Percentiles rank a stretch among this genome's conserved stretches.
These are phyloP conservation scores for Dioscorea cayenensis DNA, from an alignment of 116 monocot species.

Conservation along the genomic window DNA sequence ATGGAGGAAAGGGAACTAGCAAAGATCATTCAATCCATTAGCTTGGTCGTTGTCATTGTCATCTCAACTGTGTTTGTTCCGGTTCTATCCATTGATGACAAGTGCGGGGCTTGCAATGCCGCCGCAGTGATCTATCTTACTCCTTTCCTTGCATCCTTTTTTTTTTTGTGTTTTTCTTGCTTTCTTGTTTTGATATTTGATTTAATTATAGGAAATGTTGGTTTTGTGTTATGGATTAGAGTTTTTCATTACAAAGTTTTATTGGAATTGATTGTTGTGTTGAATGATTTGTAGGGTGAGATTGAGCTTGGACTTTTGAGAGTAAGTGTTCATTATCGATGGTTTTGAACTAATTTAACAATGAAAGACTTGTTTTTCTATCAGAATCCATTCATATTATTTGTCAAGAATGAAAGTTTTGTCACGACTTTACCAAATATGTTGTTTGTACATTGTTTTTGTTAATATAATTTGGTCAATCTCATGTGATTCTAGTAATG, in stretches of 20 bases:
- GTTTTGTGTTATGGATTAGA: neutral
- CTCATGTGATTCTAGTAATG: neutral
- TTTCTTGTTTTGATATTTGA: neutral
- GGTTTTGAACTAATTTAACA: neutral
- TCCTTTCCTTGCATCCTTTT: too few relatives aligned
- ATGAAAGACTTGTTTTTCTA: neutral
- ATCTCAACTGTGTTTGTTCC: neutral
- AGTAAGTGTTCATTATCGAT: constrained; percentile 34
- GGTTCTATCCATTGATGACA: constrained; percentile 55
- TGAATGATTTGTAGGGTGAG: constrained; percentile 62
- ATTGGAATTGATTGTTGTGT: constrained; percentile 9
- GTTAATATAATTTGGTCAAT: neutral
- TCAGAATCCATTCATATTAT: too few relatives aligned
- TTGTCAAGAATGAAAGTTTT: too few relatives aligned
- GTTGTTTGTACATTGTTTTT: neutral
- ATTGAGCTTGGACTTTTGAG: constrained; percentile 71
- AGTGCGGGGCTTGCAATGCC: constrained; percentile 83
- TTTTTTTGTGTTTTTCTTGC: too few relatives aligned
- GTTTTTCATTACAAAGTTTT: neutral
- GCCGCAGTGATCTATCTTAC: constrained; percentile 44
- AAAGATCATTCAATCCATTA: neutral
- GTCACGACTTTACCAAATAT: too few relatives aligned
- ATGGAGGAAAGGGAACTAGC: neutral
- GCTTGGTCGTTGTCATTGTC: constrained; percentile 6
- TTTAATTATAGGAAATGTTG: neutral